Conservation (phyloP, 2,329 filamentous ascomycete genomes). For the Aspergillus texensis region DNA sequence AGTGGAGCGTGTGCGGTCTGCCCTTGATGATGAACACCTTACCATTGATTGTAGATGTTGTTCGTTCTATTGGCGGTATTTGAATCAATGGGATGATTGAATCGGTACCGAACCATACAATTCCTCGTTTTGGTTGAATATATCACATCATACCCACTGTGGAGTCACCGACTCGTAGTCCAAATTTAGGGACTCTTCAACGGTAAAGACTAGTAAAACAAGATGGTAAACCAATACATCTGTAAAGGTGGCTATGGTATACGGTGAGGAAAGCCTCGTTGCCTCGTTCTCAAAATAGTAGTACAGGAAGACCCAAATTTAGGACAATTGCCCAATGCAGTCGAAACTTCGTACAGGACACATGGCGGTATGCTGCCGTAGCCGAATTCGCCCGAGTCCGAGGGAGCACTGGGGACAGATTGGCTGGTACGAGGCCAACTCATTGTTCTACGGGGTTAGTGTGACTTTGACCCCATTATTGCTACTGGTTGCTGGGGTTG, state of each 20-base stretch:
- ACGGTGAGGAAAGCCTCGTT: background rate
- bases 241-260: background rate
- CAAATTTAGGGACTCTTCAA: background rate
- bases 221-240: background rate
- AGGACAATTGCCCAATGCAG: background rate
- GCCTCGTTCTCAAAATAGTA: background rate
- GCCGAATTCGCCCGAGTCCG: background rate
- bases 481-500: background rate
- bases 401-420: background rate
- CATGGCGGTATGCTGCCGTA: background rate
- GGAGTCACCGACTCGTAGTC: background rate
- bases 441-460: background rate
- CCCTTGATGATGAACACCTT: background rate
- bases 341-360: background rate
- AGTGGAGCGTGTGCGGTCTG: background rate
- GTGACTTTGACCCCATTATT: background rate
- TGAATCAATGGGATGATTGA: background rate
- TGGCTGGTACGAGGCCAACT: background rate
- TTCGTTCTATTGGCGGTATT: background rate
- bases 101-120: background rate
- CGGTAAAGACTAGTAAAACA: background rate
- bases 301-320: background rate
- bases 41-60: constrained; percentile 1
- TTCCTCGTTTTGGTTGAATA: background rate
- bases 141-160: background rate